Conservation (phyloP, 2,329 filamentous ascomycete genomes). For the Diatrype stigma region DNA sequence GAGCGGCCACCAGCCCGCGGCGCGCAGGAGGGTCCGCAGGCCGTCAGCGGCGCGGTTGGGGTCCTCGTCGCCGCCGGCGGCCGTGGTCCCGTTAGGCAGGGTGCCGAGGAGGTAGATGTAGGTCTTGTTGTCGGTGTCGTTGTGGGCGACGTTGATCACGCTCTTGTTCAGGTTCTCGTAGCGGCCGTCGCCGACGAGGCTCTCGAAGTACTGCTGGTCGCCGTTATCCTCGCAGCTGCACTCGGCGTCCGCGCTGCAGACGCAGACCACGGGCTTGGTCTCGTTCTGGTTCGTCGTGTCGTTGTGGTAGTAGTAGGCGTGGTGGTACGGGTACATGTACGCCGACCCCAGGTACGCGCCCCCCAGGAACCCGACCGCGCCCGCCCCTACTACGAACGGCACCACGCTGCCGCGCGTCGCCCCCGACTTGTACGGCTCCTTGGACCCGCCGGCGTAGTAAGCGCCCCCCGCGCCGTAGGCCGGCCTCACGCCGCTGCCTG, state of each 20-base stretch:
- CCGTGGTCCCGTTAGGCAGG: slow-evolving; percentile 62
- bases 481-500: slow-evolving; percentile 55
- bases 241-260: slow-evolving; percentile 49
- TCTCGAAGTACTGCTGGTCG: slow-evolving; percentile 54
- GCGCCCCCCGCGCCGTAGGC: slow-evolving; percentile 54
- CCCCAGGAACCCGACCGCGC: slow-evolving; percentile 51
- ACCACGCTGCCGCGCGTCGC: slow-evolving; percentile 46
- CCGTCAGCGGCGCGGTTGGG: slow-evolving; percentile 31
- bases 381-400: slow-evolving; percentile 45
- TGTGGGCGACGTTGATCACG: slow-evolving; percentile 56
- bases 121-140: slow-evolving; percentile 52
- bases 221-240: slow-evolving; percentile 64
- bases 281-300: slow-evolving; percentile 48
- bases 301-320: slow-evolving; percentile 48
- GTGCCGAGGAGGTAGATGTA: slow-evolving; percentile 74
- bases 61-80: slow-evolving; percentile 39
- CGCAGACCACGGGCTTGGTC: slow-evolving; percentile 56
- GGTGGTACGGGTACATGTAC: slow-evolving; percentile 52
- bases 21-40: slow-evolving; percentile 30
- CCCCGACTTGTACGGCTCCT: slow-evolving; percentile 57
- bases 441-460: slow-evolving; percentile 65
- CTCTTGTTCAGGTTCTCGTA: slow-evolving; percentile 56
- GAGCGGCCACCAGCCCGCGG: slow-evolving; percentile 48
- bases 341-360: slow-evolving; percentile 54
- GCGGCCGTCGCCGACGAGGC: slow-evolving; percentile 62